Conservation (phyloP, 2,329 filamentous ascomycete species). For the Penicillium janthinellum region DNA sequence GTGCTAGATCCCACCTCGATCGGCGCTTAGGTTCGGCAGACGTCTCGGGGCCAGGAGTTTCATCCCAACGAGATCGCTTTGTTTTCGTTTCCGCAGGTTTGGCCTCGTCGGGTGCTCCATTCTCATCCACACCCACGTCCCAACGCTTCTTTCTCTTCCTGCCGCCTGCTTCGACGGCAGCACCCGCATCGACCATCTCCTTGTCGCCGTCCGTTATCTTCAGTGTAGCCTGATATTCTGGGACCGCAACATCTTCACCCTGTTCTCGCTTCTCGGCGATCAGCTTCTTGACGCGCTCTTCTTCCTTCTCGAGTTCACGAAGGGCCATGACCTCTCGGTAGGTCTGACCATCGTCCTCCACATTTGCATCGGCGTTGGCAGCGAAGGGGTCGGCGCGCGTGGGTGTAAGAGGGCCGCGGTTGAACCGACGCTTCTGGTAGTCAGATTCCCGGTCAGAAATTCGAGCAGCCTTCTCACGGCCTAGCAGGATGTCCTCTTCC, state of each 20-base stretch:
- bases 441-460: conserved; percentile 94
- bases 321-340: conserved; percentile 91
- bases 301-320: conserved; percentile 88
- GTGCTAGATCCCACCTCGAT: conserved; percentile 91
- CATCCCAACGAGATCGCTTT: conserved; percentile 87
- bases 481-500: conserved; percentile 85
- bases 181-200: conserved; percentile 71
- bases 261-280: conserved; percentile 75
- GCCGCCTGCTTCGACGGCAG: conserved; percentile 65
- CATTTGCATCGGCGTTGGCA: conserved; percentile 69
- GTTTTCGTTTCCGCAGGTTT: conserved; percentile 59
- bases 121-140: conserved; percentile 71
- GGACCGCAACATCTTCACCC: conserved; percentile 57
- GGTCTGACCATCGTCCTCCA: conserved; percentile 70
- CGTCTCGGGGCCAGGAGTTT: conserved; percentile 66
- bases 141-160: conserved; percentile 93
- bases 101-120: conserved; percentile 53
- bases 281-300: conserved; percentile 77
- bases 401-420: conserved; percentile 77
- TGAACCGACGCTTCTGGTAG: conserved; percentile 93
- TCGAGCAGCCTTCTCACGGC: conserved; percentile 83
- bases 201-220: conserved; percentile 67
- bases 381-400: conserved; percentile 85
- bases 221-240: conserved; percentile 73
- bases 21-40: conserved; percentile 69